These are phyloP conservation scores for Alloteropsis semialata DNA, from an alignment of 176 grass and related monocot species.

Conservation along the genomic window DNA sequence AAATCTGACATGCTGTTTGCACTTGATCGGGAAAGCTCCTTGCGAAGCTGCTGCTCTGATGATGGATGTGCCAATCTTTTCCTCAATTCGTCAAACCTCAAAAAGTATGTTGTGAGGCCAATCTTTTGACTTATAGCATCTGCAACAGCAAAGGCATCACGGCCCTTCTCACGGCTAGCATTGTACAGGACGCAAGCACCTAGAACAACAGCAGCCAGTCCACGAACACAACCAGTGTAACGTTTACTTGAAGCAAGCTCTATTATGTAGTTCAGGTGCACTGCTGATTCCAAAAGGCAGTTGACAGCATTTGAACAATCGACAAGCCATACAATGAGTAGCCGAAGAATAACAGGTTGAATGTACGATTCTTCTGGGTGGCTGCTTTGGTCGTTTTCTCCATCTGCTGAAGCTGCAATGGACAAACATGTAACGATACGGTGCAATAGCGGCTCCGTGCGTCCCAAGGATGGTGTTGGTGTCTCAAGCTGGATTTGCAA, in stretches of 20 bases:
- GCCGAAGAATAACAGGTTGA: constrained; percentile 72
- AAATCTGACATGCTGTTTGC: constrained; percentile 76
- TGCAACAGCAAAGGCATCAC: constrained; percentile 74
- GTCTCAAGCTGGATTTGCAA: constrained; percentile 78
- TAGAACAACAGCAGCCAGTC: constrained; percentile 87
- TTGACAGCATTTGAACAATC: constrained; percentile 85
- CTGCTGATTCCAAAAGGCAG: constrained; percentile 70
- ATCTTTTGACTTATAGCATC: constrained; percentile 93
- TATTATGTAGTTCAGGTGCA: constrained; percentile 78
- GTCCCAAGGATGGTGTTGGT: constrained; percentile 67
- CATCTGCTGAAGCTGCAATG: constrained; percentile 59
- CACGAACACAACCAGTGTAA: constrained; percentile 56
- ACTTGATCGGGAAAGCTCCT: constrained; percentile 75
- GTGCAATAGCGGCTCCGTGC: constrained; percentile 72
- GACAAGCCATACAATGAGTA: constrained; percentile 80
- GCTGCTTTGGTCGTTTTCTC: constrained; percentile 54
- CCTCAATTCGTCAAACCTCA: constrained; percentile 79
- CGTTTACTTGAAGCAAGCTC: constrained; percentile 78
- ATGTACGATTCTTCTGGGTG: constrained; percentile 51
- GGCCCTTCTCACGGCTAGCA: constrained; percentile 63
- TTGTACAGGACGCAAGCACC: constrained; percentile 87
- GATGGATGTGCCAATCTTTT: constrained; percentile 55
- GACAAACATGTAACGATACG: constrained; percentile 80
- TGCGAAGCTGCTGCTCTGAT: constrained; percentile 43
- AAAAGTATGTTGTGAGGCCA: constrained; percentile 74